phyloP scores from a whole-genome alignment of 2,329 filamentous ascomycete species.

The Raffaelea ambrosiae region DNA sequence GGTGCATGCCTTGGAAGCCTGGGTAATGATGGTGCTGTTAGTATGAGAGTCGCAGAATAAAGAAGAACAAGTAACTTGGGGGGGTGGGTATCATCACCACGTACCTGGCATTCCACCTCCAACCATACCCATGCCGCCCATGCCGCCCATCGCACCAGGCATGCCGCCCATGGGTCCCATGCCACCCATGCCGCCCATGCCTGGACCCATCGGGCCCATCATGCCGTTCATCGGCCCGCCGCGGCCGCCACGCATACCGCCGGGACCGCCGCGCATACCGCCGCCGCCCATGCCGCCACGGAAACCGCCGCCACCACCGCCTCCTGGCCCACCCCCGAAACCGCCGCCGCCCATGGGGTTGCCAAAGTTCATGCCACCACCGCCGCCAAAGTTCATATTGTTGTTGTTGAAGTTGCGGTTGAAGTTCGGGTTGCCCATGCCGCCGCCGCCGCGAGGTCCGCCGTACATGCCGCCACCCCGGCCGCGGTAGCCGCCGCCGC shows the following conservation, averaged over 20 bases:
- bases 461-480: conserved; percentile 16
- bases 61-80: too few relatives aligned
- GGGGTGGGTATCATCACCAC: conserved; percentile 21
- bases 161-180: conserved; percentile 30
- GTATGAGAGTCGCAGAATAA: too few relatives aligned
- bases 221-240: conserved; percentile 6
- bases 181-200: conserved; percentile 35
- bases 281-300: conserved; percentile 40
- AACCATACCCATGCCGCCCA: conserved; percentile 35
- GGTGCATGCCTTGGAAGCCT: conserved; percentile 62
- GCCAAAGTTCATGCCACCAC: conserved; percentile 32
- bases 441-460: conserved; percentile 29
- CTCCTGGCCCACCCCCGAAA: conserved; percentile 17
- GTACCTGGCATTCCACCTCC: conserved; percentile 49
- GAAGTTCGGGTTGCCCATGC: conserved; percentile 23
- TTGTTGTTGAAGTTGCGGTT: conserved; percentile 28
- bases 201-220: conserved; percentile 22
- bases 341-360: conserved; percentile 44
- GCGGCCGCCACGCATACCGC: conserved; percentile 41
- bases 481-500: conserved; percentile 13
- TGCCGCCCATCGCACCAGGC: conserved; percentile 19
- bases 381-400: conserved; percentile 15
- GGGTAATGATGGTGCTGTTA: too few relatives aligned
- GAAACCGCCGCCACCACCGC: conserved; percentile 36
- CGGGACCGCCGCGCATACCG: conserved; percentile 37